Conservation (phyloP, 768 basidiomycete species). For the Trichaptum fuscoviolaceum region DNA sequence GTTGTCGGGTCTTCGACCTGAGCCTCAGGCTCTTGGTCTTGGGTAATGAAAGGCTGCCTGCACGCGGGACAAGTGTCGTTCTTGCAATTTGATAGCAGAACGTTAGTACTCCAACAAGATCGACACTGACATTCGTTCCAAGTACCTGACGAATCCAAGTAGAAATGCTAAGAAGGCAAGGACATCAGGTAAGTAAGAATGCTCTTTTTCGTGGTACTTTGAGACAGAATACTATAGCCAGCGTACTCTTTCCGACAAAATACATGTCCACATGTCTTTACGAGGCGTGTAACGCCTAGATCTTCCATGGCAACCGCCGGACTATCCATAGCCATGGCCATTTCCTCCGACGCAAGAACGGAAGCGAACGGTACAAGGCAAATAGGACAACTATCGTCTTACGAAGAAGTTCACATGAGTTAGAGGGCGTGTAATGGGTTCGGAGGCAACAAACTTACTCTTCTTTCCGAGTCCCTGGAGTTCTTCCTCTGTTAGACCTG, state of each 20-base stretch:
- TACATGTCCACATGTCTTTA: slow-evolving; percentile 49
- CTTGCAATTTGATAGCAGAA: slow-evolving; percentile 26
- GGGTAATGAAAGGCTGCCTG: slow-evolving; percentile 39
- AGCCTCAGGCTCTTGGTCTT: slow-evolving; percentile 9
- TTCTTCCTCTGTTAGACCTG: slow-evolving; percentile 46
- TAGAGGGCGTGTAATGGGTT: background rate
- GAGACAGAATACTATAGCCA: slow-evolving; percentile 7
- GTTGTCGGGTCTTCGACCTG: slow-evolving; percentile 11
- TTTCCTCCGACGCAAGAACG: slow-evolving; percentile 69
- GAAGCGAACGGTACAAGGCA: slow-evolving; percentile 68
- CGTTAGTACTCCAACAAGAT: slow-evolving; percentile 2
- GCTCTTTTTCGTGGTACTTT: slow-evolving; percentile 2
- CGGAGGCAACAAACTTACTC: slow-evolving; percentile 27
- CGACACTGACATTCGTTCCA: background rate
- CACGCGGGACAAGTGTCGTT: slow-evolving; percentile 65
- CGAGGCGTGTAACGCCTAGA: slow-evolving; percentile 68
- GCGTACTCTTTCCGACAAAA: slow-evolving; percentile 78
- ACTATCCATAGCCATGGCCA: slow-evolving; percentile 69
- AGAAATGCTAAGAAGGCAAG: slow-evolving; percentile 8
- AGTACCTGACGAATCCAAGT: slow-evolving; percentile 13
- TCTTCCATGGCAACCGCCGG: slow-evolving; percentile 67
- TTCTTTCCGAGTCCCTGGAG: slow-evolving; percentile 41
- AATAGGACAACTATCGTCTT: slow-evolving; percentile 72
- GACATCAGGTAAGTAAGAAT: background rate
- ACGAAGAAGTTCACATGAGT: background rate